Evolutionary conservation across 2,329 filamentous ascomycete species (phyloP).

Genomic region (Calcarisporium arbuscula): DNA sequence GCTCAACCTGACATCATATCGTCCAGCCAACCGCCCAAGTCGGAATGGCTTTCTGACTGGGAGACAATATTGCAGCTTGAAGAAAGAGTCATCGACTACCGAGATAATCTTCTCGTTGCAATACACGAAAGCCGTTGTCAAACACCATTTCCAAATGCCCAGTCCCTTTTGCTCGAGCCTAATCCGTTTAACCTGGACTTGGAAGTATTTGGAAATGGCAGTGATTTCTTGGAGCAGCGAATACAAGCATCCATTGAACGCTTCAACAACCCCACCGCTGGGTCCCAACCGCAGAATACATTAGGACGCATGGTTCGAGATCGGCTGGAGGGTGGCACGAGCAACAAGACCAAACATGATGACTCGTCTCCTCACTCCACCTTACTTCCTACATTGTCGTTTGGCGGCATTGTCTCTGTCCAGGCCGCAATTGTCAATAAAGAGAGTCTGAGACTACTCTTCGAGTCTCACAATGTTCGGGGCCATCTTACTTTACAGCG

Average conservation of each 20-base stretch:
- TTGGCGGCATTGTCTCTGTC: slow-evolving; percentile 64
- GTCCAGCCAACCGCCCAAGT: slow-evolving; percentile 44
- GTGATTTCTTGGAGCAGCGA: slow-evolving; percentile 38
- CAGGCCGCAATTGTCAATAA: slow-evolving; percentile 75
- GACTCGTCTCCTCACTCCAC: slow-evolving; percentile 50
- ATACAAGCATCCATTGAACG: slow-evolving; percentile 45
- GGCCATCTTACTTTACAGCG: slow-evolving; percentile 69
- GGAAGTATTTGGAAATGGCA: slow-evolving; percentile 43
- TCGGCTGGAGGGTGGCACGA: slow-evolving; percentile 26
- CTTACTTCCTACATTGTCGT: slow-evolving; percentile 62
- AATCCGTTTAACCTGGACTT: slow-evolving; percentile 17
- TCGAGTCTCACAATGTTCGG: slow-evolving; percentile 64
- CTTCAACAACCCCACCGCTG: slow-evolving; percentile 27
- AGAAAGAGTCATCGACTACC: slow-evolving; percentile 41
- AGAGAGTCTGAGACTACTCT: slow-evolving; percentile 68
- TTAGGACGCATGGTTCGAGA: slow-evolving; percentile 34
- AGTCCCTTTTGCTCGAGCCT: slow-evolving; percentile 9
- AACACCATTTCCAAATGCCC: too few species aligned
- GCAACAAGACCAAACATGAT: slow-evolving; percentile 12
- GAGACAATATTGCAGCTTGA: slow-evolving; percentile 60
- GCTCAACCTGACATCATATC: slow-evolving; percentile 43
- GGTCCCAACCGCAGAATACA: slow-evolving; percentile 21
- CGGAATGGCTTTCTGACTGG: slow-evolving; percentile 70
- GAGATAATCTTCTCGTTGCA: slow-evolving; percentile 18
- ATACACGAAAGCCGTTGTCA: slow-evolving; percentile 12